Evolutionary conservation across 805 yeast species (phyloP), one percentile per base, ranked within the genome.

Genomic region (Saccharomycopsis synnaedendra): DNA sequence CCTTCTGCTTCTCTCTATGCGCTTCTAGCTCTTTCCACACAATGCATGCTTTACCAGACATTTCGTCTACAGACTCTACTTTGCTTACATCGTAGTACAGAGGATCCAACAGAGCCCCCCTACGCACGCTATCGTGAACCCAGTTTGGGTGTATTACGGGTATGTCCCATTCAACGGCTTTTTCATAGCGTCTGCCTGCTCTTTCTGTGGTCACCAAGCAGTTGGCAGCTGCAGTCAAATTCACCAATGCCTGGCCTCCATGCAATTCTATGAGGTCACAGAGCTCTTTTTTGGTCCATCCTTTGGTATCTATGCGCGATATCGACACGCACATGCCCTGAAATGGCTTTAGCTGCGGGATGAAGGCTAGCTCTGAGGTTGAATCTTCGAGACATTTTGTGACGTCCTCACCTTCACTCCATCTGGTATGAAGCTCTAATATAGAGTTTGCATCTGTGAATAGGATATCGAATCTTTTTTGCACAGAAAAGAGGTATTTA

Each of bases 211-310:
- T 70, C 3, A 80, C 66, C 0, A 80, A 62, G 49, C 72, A 66
- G 3, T 67, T 55, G 42, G 68, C 68, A 4, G 67, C 61, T 5
- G 64, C 62, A 2, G 77, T 71, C 36, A 80, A 61, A 1, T 81
- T 69, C 28, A 72, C 75, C 0, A 76, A 68, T 1, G 71, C 70
- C 19, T 59, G 61, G 3, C 82, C 85, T 3, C 80, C 81, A 55
- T 71, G 58, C 3, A 63, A 58, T 35, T 53, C 58, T 5, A 80
- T 64, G 4, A 67, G 43, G 5, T 60, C 55, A 1, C 62, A 49
- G 4, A 78, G 55, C 32, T 61, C 60, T 3, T 59, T 57, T 36
- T 65, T 61, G 53, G 5, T 29, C 5, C 7, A 8, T 52, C 47
- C 37, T 30, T 58, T 51, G 3, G 54, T 56, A 28, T 46, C 50